Base-by-base conservation (phyloP, 2,329 filamentous ascomycete species). In the Lasiodiplodia citricola region DNA sequence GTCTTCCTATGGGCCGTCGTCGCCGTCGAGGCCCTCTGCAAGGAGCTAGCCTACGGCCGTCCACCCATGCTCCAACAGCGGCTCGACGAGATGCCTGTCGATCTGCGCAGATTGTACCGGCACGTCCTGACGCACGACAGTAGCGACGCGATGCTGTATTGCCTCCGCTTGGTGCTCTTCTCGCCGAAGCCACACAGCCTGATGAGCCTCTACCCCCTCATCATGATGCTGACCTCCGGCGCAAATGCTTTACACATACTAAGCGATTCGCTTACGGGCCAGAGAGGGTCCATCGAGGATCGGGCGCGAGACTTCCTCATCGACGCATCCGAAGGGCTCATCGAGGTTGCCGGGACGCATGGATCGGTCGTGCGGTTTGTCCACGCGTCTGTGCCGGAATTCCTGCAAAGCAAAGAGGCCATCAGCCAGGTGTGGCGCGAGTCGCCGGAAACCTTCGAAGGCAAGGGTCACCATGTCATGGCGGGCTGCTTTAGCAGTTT, bases 71-170 rank as follows among this genome's bases (percentile, higher is more conserved):
- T 84, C 4, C 71, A 73, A 23, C 70, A 75, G 67, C 75, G 74
- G 68, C 74, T 86, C 1, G 25, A 73, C 8, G 78, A 83, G 35
- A 78, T 84, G 38, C 84, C 83, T 0, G 60, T 64, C 7, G 77
- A 78, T 0, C 75, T 90, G 0, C 73, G 79, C 44, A 77, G 84
- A 0, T 72, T 90, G 0, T 89, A 90, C 69, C 78, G 77, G 2
- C 76, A 86, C 18, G 85, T 89, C 0, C 67, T 89, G 3, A 80
- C 68, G 0, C 79, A 85, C 18, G 86, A 90, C 28, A 38, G 68
- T 4, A 41, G 65, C 14, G 68, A 71, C 21, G 28, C 38, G 11
- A 10, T 58, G 3, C 13, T 58, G 4, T n/a, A 58, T 18, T 58
- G 56, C 37, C 56, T 58, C n/a, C 35, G 56, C 11, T 25, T 23